Conservation (phyloP, 1,284 basidiomycete genomes). For the Pseudozyma hubeiensis region DNA sequence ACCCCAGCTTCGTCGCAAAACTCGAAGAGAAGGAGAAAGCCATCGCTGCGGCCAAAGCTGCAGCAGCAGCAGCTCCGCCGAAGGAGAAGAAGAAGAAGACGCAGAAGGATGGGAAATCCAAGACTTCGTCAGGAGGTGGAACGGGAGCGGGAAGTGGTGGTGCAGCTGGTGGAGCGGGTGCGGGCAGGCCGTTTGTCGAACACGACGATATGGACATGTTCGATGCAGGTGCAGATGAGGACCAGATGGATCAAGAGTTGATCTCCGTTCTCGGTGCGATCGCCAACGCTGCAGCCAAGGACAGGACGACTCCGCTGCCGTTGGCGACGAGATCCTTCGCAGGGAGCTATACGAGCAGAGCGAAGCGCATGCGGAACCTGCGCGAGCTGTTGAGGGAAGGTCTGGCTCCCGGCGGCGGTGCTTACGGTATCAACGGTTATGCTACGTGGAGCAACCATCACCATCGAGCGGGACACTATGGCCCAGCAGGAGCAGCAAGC, state of each 20-base stretch:
- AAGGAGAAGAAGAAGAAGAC: slow-evolving; percentile 64
- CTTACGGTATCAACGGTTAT: slow-evolving; percentile 49
- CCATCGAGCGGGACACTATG: slow-evolving; percentile 3
- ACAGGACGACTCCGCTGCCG: slow-evolving; percentile 58
- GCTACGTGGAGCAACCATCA: slow-evolving; percentile 35
- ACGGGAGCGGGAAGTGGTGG: slow-evolving; percentile 7
- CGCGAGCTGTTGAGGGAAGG: slow-evolving; percentile 58
- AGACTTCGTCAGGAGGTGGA: slow-evolving; percentile 11
- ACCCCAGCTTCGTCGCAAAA: slow-evolving; percentile 89
- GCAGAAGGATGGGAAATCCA: slow-evolving; percentile 32
- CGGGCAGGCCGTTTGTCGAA: slow-evolving; percentile 35
- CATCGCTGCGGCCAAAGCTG: slow-evolving; percentile 58
- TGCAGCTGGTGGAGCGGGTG: background rate
- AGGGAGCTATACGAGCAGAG: slow-evolving; percentile 55
- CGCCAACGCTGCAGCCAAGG: slow-evolving; percentile 42
- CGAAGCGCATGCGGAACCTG: slow-evolving; percentile 57
- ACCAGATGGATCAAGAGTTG: slow-evolving; percentile 62
- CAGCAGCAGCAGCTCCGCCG: slow-evolving; percentile 43
- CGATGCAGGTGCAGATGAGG: slow-evolving; percentile 50
- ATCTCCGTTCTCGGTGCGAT: slow-evolving; percentile 48
- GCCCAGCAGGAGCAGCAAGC: background rate
- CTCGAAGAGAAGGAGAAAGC: slow-evolving; percentile 76
- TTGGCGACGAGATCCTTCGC: slow-evolving; percentile 56
- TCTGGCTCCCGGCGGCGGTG: slow-evolving; percentile 44
- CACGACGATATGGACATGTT: slow-evolving; percentile 62